Percentiles rank a stretch among this genome's conserved stretches.
These are phyloP conservation scores for Russula dissimulans DNA, from an alignment of 768 basidiomycete genomes.

Conservation along the genomic window DNA sequence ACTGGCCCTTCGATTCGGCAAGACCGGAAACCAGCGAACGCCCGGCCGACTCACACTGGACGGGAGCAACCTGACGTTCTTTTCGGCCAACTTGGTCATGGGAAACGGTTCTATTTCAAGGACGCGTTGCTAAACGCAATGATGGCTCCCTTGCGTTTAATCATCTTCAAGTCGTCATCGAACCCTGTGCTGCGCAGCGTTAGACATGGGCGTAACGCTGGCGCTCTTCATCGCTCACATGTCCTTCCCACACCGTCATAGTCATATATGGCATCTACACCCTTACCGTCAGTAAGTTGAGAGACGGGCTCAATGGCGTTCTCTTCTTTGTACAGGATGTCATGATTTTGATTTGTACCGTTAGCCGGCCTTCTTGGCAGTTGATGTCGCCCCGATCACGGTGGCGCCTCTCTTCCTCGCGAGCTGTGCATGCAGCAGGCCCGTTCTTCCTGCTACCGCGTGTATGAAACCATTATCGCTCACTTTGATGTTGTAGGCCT, in stretches of 20 bases:
- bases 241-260: constrained; percentile 79
- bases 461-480: constrained; percentile 78
- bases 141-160: constrained; percentile 76
- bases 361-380: constrained; percentile 66
- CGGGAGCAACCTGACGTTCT: constrained; percentile 61
- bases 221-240: constrained; percentile 44
- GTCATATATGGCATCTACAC: constrained; percentile 86
- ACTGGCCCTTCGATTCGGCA: constrained; percentile 28
- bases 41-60: constrained; percentile 40
- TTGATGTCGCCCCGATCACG: constrained; percentile 92
- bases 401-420: constrained; percentile 67
- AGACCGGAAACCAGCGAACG: background rate
- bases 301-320: no score
- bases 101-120: constrained; percentile 29
- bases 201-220: background rate
- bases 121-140: constrained; percentile 88
- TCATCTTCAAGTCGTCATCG: constrained; percentile 68
- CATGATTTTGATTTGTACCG: no score
- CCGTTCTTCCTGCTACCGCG: constrained; percentile 81
- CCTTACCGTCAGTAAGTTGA: constrained; percentile 21
- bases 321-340: no score
- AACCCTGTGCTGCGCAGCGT: constrained; percentile 36
- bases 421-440: constrained; percentile 55
- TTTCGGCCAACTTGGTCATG: no score
- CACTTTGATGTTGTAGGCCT: constrained; percentile 75